Evolutionary conservation across 208 protist species (phyloP), one percentile per base, ranked within the genome.

Genomic region (Acanthamoeba healyi): DNA sequence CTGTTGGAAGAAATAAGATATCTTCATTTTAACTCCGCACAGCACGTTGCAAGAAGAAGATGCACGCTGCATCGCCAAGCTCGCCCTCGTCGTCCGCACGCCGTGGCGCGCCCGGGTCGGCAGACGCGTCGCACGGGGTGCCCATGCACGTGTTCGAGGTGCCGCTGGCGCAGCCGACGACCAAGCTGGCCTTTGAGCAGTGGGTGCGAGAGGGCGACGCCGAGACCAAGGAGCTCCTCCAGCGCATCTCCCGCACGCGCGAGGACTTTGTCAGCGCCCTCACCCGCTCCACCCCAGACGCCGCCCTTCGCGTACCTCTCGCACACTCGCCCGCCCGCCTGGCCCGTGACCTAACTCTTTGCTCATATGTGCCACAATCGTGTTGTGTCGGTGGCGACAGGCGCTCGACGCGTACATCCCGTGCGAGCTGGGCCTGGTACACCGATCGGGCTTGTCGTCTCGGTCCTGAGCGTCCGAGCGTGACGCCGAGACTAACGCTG

Each of bases 241-340:
- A 77, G 6, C 67, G 67, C 67, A 77, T 77, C 67, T 77, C 67
- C 29, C 67, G 67, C 38, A 77, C 67, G 24, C 67, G 67, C 34
- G 32, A 77, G 10, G 67, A 77, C 2, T 0, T 42, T 3, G 36
- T 77, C 17, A 22, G 15, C 67, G 67, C 67, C 32, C 67, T 77
- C 34, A 9, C 34, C 67, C 67, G 34, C 34, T 24, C 67, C 34
- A 42, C 32, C 1, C 67, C 67, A 2, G 67, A 77, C 1, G 67
- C 32, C 67, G 67, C 67, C 67, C 29, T 77, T 17, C 67, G 67
- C 38, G 67, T 77, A 77, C 17, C 3, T 3, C 36, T 74, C 26
- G 6, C n/a, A 15, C 36, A 2, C 24, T 74, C 19, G 10, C n/a
- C n/a, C n/a, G n/a, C n/a, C n/a, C n/a, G n/a, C n/a, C n/a, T n/a